phyloP scores from a whole-genome alignment of 176 grass and related monocot species.

The Lolium perenne region DNA sequence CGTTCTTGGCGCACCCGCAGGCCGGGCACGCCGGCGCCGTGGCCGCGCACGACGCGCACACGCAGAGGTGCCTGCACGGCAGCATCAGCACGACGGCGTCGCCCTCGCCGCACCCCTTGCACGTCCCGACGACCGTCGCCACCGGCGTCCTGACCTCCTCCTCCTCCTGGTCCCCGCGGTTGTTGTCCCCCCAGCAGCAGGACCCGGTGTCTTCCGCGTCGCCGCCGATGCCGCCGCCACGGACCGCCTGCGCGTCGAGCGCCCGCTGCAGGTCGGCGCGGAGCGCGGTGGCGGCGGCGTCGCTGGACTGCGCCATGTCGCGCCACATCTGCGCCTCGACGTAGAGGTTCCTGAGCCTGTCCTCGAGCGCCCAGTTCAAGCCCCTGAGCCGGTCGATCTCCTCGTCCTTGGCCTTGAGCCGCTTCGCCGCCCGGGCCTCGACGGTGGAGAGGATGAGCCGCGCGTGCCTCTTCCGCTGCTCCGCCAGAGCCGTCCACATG shows the following conservation, averaged over 20 bases:
- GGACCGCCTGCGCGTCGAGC: conserved; percentile 43
- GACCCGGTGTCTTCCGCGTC: conserved; percentile 54
- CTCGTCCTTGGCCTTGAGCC: conserved; percentile 64
- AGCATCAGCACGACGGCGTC: conserved; percentile 65
- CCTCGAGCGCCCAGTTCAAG: conserved; percentile 72
- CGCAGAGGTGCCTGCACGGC: conserved; percentile 82
- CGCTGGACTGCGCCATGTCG: conserved; percentile 67
- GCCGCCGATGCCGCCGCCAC: neutral
- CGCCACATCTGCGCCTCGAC: conserved; percentile 77
- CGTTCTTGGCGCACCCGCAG: conserved; percentile 64
- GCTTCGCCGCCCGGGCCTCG: conserved; percentile 51
- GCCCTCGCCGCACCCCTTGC: conserved; percentile 53
- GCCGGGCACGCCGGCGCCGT: conserved; percentile 57
- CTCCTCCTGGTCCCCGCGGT: neutral
- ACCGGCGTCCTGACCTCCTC: neutral
- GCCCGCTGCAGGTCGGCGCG: conserved; percentile 58
- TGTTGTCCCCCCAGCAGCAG: conserved; percentile 67
- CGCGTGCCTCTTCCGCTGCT: conserved; percentile 50
- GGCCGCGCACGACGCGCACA: conserved; percentile 64
- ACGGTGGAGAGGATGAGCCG: conserved; percentile 41
- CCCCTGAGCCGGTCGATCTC: conserved; percentile 53
- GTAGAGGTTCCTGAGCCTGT: conserved; percentile 44
- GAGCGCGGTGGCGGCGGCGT: conserved; percentile 51
- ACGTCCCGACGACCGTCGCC: neutral
- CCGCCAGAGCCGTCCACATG: conserved; percentile 50